phyloP scores from a whole-genome alignment of 306 rosid species.

The Sindora glabra region DNA sequence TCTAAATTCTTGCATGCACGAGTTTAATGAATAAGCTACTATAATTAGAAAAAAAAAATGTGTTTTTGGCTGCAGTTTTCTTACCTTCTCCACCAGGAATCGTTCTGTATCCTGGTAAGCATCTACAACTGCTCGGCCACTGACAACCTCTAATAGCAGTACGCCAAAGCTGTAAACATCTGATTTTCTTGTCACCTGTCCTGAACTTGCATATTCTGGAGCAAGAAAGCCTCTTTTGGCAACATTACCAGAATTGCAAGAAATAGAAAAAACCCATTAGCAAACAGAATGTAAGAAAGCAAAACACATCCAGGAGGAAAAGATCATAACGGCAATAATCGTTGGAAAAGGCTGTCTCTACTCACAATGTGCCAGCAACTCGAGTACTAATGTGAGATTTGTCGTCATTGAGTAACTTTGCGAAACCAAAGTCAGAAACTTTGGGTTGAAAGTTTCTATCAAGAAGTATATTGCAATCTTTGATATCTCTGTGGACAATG shows the following conservation, averaged over 20 bases:
- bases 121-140: slow-evolving; percentile 54
- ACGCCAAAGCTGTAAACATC: slow-evolving; percentile 92
- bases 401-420: slow-evolving; percentile 57
- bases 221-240: slow-evolving; percentile 76
- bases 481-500: slow-evolving; percentile 84
- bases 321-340: too few species aligned
- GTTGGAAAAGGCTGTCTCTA: too few species aligned
- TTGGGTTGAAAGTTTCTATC: slow-evolving; percentile 55
- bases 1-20: too few species aligned
- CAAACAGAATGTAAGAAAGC: neutral
- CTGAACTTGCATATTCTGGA: slow-evolving; percentile 86
- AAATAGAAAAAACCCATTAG: slow-evolving; percentile 23
- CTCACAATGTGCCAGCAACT: slow-evolving; percentile 98
- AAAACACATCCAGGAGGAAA: neutral
- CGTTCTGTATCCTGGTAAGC: slow-evolving; percentile 51
- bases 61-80: neutral
- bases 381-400: slow-evolving; percentile 69
- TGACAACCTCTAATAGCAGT: slow-evolving; percentile 61
- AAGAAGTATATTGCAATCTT: slow-evolving; percentile 77
- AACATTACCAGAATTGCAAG: slow-evolving; percentile 4
- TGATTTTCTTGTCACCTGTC: slow-evolving; percentile 76
- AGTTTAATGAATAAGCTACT: too few species aligned
- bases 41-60: too few species aligned
- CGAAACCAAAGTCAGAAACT: slow-evolving; percentile 79
- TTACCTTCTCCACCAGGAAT: slow-evolving; percentile 83